Evolutionary conservation across 495 filamentous ascomycete species (phyloP).

Genomic region (Aspergillus haitiensis): DNA sequence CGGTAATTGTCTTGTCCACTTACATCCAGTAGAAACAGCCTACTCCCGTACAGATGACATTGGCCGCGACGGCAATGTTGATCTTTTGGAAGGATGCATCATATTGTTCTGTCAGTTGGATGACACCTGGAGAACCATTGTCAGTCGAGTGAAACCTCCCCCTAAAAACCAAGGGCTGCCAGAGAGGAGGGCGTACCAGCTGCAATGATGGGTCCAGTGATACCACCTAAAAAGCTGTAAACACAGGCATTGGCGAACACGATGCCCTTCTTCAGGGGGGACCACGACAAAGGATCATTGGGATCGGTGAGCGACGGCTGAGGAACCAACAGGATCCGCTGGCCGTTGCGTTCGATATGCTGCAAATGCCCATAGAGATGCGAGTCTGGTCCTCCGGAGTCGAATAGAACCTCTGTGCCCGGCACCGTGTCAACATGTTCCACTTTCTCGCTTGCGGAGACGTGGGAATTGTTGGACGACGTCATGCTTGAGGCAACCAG

Average conservation of each 20-base stretch:
- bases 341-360: background rate
- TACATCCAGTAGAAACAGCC: slow-evolving; percentile 1
- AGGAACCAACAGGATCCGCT: background rate
- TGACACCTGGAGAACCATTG: background rate
- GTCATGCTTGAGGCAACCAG: background rate
- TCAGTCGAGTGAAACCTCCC: background rate
- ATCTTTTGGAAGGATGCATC: background rate
- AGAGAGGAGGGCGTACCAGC: background rate
- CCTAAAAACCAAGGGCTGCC: background rate
- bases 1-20: background rate
- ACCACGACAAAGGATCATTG: background rate
- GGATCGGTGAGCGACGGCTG: background rate
- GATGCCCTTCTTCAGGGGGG: background rate
- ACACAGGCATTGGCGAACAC: background rate
- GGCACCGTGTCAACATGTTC: background rate
- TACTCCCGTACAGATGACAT: background rate
- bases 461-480: background rate
- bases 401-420: background rate
- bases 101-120: background rate
- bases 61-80: background rate
- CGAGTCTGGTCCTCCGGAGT: background rate
- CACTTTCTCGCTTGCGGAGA: background rate
- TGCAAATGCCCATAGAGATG: background rate
- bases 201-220: background rate
- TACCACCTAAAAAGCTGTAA: background rate